These are phyloP conservation scores for Candida silvatica DNA, from an alignment of 805 yeast genomes.

Conservation along the genomic window DNA sequence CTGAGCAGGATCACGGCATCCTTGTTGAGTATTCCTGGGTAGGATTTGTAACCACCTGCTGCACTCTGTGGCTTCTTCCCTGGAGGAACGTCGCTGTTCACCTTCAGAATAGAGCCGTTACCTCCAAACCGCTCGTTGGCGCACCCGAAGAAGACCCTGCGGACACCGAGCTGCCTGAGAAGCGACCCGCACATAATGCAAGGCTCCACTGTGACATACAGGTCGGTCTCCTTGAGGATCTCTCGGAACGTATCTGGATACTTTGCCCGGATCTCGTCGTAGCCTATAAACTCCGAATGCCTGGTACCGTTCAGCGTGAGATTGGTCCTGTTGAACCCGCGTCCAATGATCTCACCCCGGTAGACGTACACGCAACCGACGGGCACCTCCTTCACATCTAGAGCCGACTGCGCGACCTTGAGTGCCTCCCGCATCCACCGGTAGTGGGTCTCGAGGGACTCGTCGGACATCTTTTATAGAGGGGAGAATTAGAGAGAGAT, in stretches of 20 bases:
- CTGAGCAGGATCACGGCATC: constrained; percentile 81
- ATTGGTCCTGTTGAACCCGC: constrained; percentile 84
- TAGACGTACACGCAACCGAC: constrained; percentile 71
- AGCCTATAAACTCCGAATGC: constrained; percentile 89
- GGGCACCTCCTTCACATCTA: constrained; percentile 68
- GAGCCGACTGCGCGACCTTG: constrained; percentile 53
- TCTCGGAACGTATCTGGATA: constrained; percentile 19
- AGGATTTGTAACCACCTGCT: constrained; percentile 34
- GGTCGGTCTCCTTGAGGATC: constrained; percentile 46
- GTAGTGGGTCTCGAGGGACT: constrained; percentile 16
- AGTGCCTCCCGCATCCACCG: constrained; percentile 44
- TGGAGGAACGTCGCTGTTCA: constrained; percentile 35
- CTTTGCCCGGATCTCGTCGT: constrained; percentile 38
- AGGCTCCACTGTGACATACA: constrained; percentile 96
- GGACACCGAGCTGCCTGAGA: constrained; percentile 68
- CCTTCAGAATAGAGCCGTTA: constrained; percentile 73
- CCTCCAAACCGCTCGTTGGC: constrained; percentile 96
- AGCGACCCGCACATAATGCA: constrained; percentile 98
- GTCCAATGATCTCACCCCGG: constrained; percentile 46
- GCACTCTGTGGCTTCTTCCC: not conserved
- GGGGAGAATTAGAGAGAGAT: not conserved
- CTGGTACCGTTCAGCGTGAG: constrained; percentile 76
- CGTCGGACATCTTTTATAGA: not conserved
- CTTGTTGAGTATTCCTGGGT: constrained; percentile 71
- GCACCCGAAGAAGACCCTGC: constrained; percentile 79